A percentile compares a stretch with the other conserved stretches of the same genome.
Evolutionary conservation across 306 rosid genomes (phyloP).

Genomic region (Cyamopsis tetragonoloba): DNA sequence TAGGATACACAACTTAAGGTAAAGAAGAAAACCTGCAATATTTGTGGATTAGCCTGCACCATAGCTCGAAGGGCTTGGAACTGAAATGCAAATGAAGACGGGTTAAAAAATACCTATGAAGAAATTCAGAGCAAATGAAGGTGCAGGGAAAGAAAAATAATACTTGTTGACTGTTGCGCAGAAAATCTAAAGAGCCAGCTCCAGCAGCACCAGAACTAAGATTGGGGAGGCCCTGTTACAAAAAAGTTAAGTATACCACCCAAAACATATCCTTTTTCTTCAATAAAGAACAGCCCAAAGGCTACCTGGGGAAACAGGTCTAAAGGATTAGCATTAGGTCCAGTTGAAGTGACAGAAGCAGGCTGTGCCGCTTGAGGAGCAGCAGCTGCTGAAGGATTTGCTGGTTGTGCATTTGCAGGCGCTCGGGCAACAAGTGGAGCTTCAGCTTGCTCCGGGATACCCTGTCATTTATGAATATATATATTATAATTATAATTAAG

Average conservation of each 20-base stretch:
- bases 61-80: constrained; percentile 84
- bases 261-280: background rate
- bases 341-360: constrained; percentile 54
- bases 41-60: constrained; percentile 98
- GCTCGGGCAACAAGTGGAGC: constrained; percentile 51
- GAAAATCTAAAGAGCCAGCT: constrained; percentile 79
- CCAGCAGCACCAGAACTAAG: constrained; percentile 64
- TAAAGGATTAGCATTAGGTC: constrained; percentile 92
- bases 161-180: constrained; percentile 91
- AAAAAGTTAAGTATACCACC: constrained; percentile 17
- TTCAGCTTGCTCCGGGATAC: constrained; percentile 92
- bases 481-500: background rate
- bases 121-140: background rate
- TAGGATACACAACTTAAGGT: background rate
- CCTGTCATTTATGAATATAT: constrained; percentile 42
- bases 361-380: constrained; percentile 68
- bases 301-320: constrained; percentile 90
- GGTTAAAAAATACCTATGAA: background rate
- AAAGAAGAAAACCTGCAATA: constrained; percentile 68
- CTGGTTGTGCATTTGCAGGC: constrained; percentile 49
- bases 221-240: constrained; percentile 76
- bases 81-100: constrained; percentile 33
- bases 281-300: background rate
- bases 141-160: background rate
- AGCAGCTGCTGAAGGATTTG: constrained; percentile 44